These are phyloP conservation scores for Solanum gandarillasii DNA, from an alignment of 257 asterid species.

Conservation along the genomic window DNA sequence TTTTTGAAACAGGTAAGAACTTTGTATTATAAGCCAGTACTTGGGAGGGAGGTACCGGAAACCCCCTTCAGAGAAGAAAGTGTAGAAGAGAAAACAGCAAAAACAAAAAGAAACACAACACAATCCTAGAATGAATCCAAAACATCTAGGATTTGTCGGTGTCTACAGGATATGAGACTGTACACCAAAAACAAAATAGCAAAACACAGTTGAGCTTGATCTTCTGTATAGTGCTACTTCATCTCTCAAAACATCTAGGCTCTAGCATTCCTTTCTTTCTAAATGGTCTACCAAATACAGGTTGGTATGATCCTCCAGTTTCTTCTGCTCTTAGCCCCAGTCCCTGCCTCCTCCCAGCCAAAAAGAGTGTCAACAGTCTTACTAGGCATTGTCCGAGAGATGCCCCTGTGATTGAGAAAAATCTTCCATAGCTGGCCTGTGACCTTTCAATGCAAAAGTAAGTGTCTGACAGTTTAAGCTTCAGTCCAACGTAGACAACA, in stretches of 20 bases:
- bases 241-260: not conserved
- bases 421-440: not conserved
- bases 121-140: not conserved
- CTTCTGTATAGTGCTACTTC: not conserved
- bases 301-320: not conserved
- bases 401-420: not conserved
- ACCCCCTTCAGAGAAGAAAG: not conserved
- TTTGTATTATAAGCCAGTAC: not conserved
- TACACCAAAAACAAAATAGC: not conserved
- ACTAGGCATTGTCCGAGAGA: not conserved
- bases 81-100: not conserved
- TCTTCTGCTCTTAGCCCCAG: not conserved
- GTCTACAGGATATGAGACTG: not conserved
- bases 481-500: not conserved
- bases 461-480: not conserved
- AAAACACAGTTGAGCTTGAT: not conserved
- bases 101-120: not conserved
- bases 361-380: not conserved
- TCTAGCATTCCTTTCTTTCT: not conserved
- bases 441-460: not conserved
- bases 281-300: not conserved
- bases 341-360: not conserved
- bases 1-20: not conserved
- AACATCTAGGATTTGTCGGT: not conserved
- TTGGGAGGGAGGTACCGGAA: not conserved